Evolutionary conservation across 352 stramenopile species (phyloP), one percentile per base, ranked within the genome.

Genomic region (Phytopythium aichiense): DNA sequence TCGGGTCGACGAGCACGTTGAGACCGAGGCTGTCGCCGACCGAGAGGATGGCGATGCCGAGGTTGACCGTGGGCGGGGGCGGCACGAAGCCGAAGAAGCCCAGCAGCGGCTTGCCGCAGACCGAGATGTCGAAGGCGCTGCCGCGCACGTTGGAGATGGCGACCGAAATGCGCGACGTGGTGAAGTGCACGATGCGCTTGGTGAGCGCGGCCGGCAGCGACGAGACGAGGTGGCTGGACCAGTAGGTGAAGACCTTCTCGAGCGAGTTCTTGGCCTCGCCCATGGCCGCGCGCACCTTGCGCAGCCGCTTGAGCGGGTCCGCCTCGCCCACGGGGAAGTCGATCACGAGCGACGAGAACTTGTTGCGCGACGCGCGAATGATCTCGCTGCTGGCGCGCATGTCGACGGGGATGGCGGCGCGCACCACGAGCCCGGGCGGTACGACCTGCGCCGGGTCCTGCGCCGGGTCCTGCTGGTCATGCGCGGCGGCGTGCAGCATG

Each of bases 201-300:
- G 89, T 85, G 49, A 92, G 53, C 42, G 67, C 65, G 2, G 70
- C 66, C 12, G 83, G 83, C 22, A 92, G 60, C 62, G 73, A 69
- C n/a, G 83, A 77, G 20, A 92, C 54, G 2, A 87, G 15, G 63
- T 87, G 74, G 59, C 65, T 89, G 20, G 72, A 73, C 50, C 60
- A 73, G 68, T 90, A 92, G 56, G 84, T 84, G 45, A 94, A 91
- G 43, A 79, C 62, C 68, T 92, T 91, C 60, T 91, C 84, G 40
- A 90, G 68, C 62, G 84, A 92, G 51, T 86, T 79, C 63, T 94
- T 94, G 65, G 81, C 83, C 48, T 90, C 84, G 63, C 75, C 77
- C 81, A 94, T 91, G 23, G 78, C 67, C 53, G 28, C 18, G 22
- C 70, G 79, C 57, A 92, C 71, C 11, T 75, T 50, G 38, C 61